phyloP scores from a whole-genome alignment of 176 grass and related monocot species.

The Cymbopogon citratus region DNA sequence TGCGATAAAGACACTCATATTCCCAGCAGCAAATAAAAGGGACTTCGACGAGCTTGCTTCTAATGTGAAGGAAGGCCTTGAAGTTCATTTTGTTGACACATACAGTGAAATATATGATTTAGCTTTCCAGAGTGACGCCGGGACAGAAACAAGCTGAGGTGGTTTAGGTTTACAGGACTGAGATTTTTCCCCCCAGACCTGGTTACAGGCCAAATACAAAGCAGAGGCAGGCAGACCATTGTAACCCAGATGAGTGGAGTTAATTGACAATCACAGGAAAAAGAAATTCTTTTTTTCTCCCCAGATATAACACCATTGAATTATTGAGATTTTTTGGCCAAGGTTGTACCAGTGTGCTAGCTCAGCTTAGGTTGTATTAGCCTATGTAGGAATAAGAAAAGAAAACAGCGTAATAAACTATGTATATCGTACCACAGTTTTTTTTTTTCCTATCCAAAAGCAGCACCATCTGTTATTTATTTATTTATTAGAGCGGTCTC shows the following conservation, averaged over 20 bases:
- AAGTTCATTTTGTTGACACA: slow-evolving; percentile 82
- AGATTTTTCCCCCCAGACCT: neutral
- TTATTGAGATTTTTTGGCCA: neutral
- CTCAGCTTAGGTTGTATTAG: neutral
- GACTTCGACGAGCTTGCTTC: slow-evolving; percentile 83
- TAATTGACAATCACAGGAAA: neutral
- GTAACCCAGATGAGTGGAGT: slow-evolving; percentile 8
- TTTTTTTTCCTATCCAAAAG: neutral
- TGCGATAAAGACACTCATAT: slow-evolving; percentile 76
- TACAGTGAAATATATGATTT: slow-evolving; percentile 73
- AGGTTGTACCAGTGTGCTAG: neutral
- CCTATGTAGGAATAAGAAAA: neutral
- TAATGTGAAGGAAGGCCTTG: slow-evolving; percentile 93
- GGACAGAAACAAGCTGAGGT: slow-evolving; percentile 36
- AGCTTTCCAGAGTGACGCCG: slow-evolving; percentile 42
- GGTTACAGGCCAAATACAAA: neutral
- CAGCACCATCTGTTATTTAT: neutral
- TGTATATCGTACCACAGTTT: neutral
- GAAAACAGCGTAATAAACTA: neutral
- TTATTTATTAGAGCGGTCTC: neutral
- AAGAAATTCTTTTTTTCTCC: neutral
- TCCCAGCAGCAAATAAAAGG: slow-evolving; percentile 80
- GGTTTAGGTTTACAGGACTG: neutral
- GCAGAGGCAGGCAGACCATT: slow-evolving; percentile 24
- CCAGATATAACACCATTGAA: neutral